phyloP scores from a whole-genome alignment of 1,139 yeast genomes.

The Spathaspora jeffriesii region DNA sequence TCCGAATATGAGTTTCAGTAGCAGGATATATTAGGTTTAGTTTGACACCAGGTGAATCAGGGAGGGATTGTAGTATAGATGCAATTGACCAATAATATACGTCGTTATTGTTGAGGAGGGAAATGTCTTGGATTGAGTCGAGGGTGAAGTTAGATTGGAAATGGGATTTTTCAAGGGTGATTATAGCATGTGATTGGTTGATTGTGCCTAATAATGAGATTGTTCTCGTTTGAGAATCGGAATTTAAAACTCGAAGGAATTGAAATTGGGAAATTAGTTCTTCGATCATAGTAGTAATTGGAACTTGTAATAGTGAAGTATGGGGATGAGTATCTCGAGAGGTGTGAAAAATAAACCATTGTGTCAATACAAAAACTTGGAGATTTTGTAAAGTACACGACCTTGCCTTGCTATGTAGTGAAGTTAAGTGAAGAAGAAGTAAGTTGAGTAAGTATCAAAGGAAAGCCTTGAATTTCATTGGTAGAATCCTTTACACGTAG shows the following conservation, averaged over 20 bases:
- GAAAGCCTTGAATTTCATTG: too few species aligned
- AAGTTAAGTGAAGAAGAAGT: too few species aligned
- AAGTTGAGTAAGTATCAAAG: too few species aligned
- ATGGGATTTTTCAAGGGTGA: slow-evolving; percentile 72
- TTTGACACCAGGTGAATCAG: slow-evolving; percentile 61
- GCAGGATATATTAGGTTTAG: slow-evolving; percentile 88
- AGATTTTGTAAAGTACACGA: too few species aligned
- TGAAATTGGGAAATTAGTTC: slow-evolving; percentile 36
- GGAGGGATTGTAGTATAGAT: slow-evolving; percentile 46
- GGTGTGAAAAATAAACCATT: background rate
- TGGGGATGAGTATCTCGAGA: background rate
- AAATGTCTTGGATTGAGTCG: slow-evolving; percentile 28
- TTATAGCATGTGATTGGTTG: slow-evolving; percentile 60
- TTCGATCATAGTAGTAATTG: slow-evolving; percentile 10
- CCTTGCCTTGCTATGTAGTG: too few species aligned
- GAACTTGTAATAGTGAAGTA: background rate
- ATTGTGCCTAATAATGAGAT: slow-evolving; percentile 69
- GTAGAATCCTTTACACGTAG: too few species aligned
- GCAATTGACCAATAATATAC: slow-evolving; percentile 82
- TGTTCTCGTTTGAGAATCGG: slow-evolving; percentile 67
- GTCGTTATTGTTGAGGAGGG: slow-evolving; percentile 66
- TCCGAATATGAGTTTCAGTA: slow-evolving; percentile 77
- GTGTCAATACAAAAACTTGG: too few species aligned
- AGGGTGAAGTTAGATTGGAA: slow-evolving; percentile 24
- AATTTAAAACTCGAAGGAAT: slow-evolving; percentile 41